Evolutionary conservation across 2,329 filamentous ascomycete species (phyloP).

Genomic region (Pseudogymnoascus sp.): DNA sequence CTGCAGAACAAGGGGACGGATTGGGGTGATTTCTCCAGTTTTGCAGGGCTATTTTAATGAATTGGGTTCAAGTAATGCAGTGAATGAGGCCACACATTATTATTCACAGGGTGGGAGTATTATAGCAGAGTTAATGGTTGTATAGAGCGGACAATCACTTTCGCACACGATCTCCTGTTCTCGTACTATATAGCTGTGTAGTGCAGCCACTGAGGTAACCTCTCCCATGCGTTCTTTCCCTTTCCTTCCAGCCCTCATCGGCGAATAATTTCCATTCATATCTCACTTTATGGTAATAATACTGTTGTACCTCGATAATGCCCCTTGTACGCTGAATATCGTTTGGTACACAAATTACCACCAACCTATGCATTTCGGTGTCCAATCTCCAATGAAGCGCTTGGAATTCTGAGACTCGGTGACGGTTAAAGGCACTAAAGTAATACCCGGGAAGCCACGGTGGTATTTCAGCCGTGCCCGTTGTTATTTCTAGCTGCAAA

Average conservation of each 20-base stretch:
- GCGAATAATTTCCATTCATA: neutral
- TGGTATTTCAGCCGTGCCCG: neutral
- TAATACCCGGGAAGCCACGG: conserved; percentile 4
- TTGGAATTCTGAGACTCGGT: neutral
- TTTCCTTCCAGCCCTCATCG: neutral
- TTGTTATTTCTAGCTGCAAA: neutral
- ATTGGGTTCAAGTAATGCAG: neutral
- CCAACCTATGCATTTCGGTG: neutral
- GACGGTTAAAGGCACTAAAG: neutral
- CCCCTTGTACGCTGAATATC: neutral
- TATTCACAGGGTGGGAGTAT: neutral
- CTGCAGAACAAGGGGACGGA: conserved; percentile 2
- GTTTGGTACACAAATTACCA: neutral
- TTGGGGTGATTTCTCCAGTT: conserved; percentile 5
- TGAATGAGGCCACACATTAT: neutral
- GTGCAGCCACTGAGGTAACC: neutral
- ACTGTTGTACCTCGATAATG: neutral
- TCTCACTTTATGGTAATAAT: neutral
- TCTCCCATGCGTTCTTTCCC: neutral
- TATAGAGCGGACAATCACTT: neutral
- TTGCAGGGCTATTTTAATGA: conserved; percentile 5
- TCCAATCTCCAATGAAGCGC: neutral
- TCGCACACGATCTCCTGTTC: neutral
- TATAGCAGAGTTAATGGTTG: neutral
- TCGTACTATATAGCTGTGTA: neutral